Base-by-base conservation (phyloP, 2,329 filamentous ascomycete genomes). In the Arachnopeziza araneosa region DNA sequence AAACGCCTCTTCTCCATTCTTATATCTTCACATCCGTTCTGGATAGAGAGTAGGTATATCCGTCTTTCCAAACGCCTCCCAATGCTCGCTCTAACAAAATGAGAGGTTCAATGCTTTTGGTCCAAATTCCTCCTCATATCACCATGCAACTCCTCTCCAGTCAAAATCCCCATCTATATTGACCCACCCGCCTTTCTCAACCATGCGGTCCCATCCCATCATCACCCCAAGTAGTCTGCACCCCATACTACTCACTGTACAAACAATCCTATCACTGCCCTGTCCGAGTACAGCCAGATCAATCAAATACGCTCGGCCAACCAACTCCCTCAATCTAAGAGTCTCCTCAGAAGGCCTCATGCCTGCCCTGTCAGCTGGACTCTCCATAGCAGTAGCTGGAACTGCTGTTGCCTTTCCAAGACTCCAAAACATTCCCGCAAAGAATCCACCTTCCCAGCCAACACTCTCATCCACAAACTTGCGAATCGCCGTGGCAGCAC, bases 371-470 rank as follows among this genome's bases (percentile, higher is more conserved):
- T 78, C 77, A 9, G 72, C 68, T 19, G 70, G 62, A 1, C 67
- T 66, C 6, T 74, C 71, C n/a, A 71, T 69, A 19, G 71, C 74
- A 23, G 66, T 72, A 3, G 64, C 63, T 8, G 69, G 68, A 2
- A 70, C 70, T 32, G 74, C 73, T 21, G 66, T 74, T 17, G 74
- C 77, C 68, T 73, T 78, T 59, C 74, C 91, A 0, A 96, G 78
- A 55, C 86, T 88, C 84, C 89, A 93, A 74, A 96, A 96, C 75
- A 95, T 87, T 68, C 85, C 83, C 17, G 83, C 82, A 74, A 89
- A 96, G 78, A 96, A 96, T 1, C 91, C 91, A 21, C 91, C 91
- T 72, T 96, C 91, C 91, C 91, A 96, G 30, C 91, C 91, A 50
- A 90, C 86, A 1, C 86, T 83, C 70, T 92, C 87, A 61, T 92